Evolutionary conservation across 306 rosid species (phyloP), one percentile per base, ranked within the genome.

Genomic region (Trifolium fragiferum): DNA sequence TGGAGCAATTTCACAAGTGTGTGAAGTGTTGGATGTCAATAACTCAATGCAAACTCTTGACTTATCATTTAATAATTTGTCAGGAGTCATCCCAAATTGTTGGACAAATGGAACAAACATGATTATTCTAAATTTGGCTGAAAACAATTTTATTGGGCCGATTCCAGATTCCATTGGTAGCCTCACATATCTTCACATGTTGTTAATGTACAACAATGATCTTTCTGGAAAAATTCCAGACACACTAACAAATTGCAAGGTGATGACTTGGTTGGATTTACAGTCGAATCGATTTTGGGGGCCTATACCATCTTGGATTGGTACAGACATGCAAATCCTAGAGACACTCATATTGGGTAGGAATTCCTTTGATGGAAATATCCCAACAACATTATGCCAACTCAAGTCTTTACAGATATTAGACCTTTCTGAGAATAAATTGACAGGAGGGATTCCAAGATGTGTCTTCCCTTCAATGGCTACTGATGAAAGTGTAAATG

Each of bases 291-390:
- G 8, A 1, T 38, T 83, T 0, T 19, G 37, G 5, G 84, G 84
- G 50, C 1, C 58, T 27, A 66, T 80, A 70, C 86, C 84, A n/a
- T 4, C 14, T 7, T 83, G 82, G 87, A 64, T 83, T 27, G 82
- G 87, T 33, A 25, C 25, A 1, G 35, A 32, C 1, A 5, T 72
- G 62, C 13, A 0, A 5, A 13, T 21, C 15, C 35, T 79, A 6
- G 8, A 30, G 44, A 2, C 3, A 2, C 59, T 83, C 3, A 0
- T 10, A 11, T 54, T 79, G 43, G 0, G 40, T 2, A 10, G 18
- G 12, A 79, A 83, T 59, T 12, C 1, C 0, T 38, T 83, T 8
- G 19, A 38, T 30, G 86, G 51, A 35, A 32, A 27, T 30, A 58
- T 83, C 8, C 87, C 84, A 7, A 15, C 7, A 13, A 7, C 8